phyloP scores from a whole-genome alignment of 495 filamentous ascomycete genomes.

The Daldinia grandis region DNA sequence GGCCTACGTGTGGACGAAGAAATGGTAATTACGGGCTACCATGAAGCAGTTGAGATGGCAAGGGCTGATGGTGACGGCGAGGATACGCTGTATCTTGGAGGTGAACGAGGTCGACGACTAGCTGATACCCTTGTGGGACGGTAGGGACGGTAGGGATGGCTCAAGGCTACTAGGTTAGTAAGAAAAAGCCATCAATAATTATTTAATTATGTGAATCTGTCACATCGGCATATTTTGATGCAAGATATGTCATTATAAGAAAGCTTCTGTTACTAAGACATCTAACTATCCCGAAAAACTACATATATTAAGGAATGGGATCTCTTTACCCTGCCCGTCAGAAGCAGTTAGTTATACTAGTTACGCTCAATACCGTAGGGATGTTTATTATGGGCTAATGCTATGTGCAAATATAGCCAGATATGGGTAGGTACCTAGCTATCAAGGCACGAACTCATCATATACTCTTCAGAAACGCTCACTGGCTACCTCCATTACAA shows the following conservation, averaged over 20 bases:
- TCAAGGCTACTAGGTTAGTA: neutral
- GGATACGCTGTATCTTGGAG: slow-evolving; percentile 72
- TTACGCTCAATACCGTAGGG: neutral
- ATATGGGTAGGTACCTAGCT: no score
- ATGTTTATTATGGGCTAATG: neutral
- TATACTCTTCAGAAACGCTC: neutral
- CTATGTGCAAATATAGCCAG: neutral
- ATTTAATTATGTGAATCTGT: neutral
- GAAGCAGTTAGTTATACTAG: neutral
- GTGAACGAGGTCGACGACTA: slow-evolving; percentile 70
- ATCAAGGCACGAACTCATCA: neutral
- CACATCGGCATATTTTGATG: neutral
- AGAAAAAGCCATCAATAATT: neutral
- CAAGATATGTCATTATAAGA: neutral
- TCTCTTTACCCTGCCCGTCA: neutral
- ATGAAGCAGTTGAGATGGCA: slow-evolving; percentile 77
- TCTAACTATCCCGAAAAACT: neutral
- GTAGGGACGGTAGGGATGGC: slow-evolving; percentile 19
- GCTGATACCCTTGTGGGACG: slow-evolving; percentile 64
- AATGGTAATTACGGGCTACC: slow-evolving; percentile 83
- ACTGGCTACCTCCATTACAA: neutral
- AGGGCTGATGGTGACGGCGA: slow-evolving; percentile 61
- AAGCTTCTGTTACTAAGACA: neutral
- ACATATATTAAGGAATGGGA: neutral
- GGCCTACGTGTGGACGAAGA: slow-evolving; percentile 90